phyloP scores from a whole-genome alignment of 106 monocot species.

The Xerophyta viscosa region DNA sequence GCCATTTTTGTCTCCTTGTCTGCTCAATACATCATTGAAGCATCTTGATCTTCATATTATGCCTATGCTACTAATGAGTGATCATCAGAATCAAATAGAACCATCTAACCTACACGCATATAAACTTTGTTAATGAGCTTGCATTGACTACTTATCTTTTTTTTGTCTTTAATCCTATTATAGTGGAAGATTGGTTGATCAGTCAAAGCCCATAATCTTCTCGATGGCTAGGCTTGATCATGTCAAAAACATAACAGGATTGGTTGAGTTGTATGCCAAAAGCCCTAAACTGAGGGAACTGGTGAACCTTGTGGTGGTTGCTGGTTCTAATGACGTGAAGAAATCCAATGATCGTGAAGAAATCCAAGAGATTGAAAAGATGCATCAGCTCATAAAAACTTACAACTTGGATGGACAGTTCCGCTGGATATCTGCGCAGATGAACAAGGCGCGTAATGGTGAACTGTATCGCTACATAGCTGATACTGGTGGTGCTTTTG shows the following conservation, averaged over 20 bases:
- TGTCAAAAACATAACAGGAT: slow-evolving; percentile 90
- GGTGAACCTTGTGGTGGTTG: slow-evolving; percentile 82
- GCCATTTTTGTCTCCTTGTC: too few relatives aligned
- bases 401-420: slow-evolving; percentile 77
- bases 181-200: slow-evolving; percentile 80
- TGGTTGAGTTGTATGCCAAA: slow-evolving; percentile 64
- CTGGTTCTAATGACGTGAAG: slow-evolving; percentile 68
- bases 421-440: slow-evolving; percentile 88
- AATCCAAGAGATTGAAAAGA: slow-evolving; percentile 86
- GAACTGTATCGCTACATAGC: slow-evolving; percentile 95
- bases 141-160: too few relatives aligned
- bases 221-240: slow-evolving; percentile 95
- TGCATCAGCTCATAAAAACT: slow-evolving; percentile 70
- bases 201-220: slow-evolving; percentile 87
- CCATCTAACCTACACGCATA: too few relatives aligned
- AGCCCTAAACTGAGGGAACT: slow-evolving; percentile 45
- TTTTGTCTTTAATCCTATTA: slow-evolving; percentile 1
- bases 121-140: not conserved
- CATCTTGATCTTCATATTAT: too few relatives aligned
- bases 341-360: slow-evolving; percentile 86
- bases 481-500: slow-evolving; percentile 76
- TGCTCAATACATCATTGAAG: too few relatives aligned
- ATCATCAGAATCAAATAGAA: too few relatives aligned
- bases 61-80: too few relatives aligned
- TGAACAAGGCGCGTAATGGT: slow-evolving; percentile 74